Conservation (phyloP, 2,329 filamentous ascomycete species). For the Monosporascus cannonballus region DNA sequence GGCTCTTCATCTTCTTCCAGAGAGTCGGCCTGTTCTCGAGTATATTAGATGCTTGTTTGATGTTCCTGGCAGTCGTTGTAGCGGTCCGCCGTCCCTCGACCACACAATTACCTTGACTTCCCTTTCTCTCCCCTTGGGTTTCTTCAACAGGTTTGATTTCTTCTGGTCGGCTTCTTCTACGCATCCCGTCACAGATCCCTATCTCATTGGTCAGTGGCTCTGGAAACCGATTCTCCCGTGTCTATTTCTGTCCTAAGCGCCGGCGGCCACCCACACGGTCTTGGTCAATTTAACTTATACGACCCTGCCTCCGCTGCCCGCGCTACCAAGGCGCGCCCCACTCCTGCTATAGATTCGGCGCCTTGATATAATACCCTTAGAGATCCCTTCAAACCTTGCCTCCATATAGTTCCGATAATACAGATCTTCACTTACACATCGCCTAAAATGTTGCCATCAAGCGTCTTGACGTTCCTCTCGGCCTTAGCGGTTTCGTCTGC, state of each 20-base stretch:
- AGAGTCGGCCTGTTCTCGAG: not conserved
- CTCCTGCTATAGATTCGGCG: not conserved
- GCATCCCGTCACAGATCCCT: not conserved
- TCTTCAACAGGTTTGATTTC: not conserved
- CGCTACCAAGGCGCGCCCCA: not conserved
- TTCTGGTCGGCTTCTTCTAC: not conserved
- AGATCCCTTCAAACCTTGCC: not conserved
- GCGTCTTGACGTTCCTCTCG: constrained; percentile 19
- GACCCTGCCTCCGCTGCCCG: not conserved
- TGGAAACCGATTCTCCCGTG: not conserved
- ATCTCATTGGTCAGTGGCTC: not conserved
- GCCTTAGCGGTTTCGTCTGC: constrained; percentile 20
- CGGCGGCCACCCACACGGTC: constrained; percentile 14
- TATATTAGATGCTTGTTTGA: too few relatives aligned
- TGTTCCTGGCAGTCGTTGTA: too few relatives aligned
- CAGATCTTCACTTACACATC: constrained; percentile 4
- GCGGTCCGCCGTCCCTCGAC: not conserved
- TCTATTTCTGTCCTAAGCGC: constrained; percentile 27
- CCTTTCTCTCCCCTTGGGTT: not conserved
- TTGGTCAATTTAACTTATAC: constrained; percentile 12
- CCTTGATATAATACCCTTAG: not conserved
- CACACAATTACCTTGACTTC: not conserved
- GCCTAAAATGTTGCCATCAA: constrained; percentile 22
- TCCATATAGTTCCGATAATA: not conserved
- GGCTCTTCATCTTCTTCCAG: not conserved